These are phyloP conservation scores for Xylariales sp. DNA, from an alignment of 2,329 filamentous ascomycete genomes.

Conservation along the genomic window DNA sequence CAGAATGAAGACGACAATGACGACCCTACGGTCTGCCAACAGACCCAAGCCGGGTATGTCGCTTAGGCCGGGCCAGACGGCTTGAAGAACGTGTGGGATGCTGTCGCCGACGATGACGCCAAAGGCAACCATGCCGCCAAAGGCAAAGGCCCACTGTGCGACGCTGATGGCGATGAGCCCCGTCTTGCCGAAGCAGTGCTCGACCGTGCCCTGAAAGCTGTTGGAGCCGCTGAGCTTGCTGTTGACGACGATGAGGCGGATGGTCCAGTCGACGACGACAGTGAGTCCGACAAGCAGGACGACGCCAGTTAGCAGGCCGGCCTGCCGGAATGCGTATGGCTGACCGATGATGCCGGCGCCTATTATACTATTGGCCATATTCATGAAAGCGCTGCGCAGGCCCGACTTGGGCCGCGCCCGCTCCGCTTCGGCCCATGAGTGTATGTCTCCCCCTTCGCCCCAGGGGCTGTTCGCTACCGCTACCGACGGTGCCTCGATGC, in stretches of 20 bases:
- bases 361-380: slow-evolving; percentile 99
- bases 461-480: slow-evolving; percentile 58
- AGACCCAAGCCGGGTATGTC: slow-evolving; percentile 75
- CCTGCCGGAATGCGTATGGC: slow-evolving; percentile 93
- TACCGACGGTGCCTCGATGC: slow-evolving; percentile 67
- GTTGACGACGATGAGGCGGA: slow-evolving; percentile 94
- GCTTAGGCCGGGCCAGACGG: slow-evolving; percentile 72
- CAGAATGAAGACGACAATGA: slow-evolving; percentile 84
- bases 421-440: slow-evolving; percentile 49
- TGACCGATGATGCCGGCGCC: slow-evolving; percentile 74
- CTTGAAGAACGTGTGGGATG: slow-evolving; percentile 83
- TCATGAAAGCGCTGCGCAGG: slow-evolving; percentile 90
- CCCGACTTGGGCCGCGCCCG: slow-evolving; percentile 73
- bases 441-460: slow-evolving; percentile 34
- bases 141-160: slow-evolving; percentile 97
- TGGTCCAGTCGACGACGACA: slow-evolving; percentile 91
- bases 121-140: slow-evolving; percentile 98
- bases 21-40: slow-evolving; percentile 73
- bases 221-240: slow-evolving; percentile 92
- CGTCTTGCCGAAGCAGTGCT: slow-evolving; percentile 86
- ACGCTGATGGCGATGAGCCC: slow-evolving; percentile 84
- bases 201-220: slow-evolving; percentile 93
- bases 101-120: slow-evolving; percentile 96
- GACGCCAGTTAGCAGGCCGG: slow-evolving; percentile 77
- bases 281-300: slow-evolving; percentile 76